Evolutionary conservation across 1,284 basidiomycete genomes (phyloP).

Genomic region (Naganishia cerealis): DNA sequence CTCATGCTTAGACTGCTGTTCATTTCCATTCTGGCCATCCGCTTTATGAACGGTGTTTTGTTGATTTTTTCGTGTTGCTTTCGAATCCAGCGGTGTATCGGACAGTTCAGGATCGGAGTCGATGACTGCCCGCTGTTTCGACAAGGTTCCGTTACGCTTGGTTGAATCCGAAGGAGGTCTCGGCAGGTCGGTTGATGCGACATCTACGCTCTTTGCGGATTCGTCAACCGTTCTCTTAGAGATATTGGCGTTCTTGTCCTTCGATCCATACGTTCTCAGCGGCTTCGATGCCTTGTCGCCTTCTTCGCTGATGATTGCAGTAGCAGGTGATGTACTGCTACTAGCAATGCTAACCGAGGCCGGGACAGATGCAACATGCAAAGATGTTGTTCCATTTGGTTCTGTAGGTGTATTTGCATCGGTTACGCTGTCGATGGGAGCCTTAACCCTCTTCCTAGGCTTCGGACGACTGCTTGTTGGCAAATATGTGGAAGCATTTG

Average conservation of each 20-base stretch:
- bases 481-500: too few species aligned
- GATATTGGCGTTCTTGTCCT: not conserved
- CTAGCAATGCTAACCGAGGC: not conserved
- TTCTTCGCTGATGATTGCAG: not conserved
- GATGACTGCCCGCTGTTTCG: not conserved
- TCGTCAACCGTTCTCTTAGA: not conserved
- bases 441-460: slow-evolving; percentile 8
- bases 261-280: slow-evolving; percentile 19
- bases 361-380: not conserved
- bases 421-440: not conserved
- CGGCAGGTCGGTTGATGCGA: not conserved
- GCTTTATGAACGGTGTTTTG: not conserved
- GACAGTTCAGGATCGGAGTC: slow-evolving; percentile 18
- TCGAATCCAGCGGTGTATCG: not conserved
- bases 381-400: not conserved
- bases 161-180: not conserved
- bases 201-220: not conserved
- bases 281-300: slow-evolving; percentile 1
- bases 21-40: not conserved
- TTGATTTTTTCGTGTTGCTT: not conserved
- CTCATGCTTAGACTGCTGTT: not conserved
- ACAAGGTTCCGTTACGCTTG: not conserved
- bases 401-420: not conserved
- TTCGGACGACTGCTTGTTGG: slow-evolving; percentile 1
- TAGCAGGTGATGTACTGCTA: not conserved